Evolutionary conservation across 306 rosid species (phyloP).

Genomic region (Lagenaria siceraria): DNA sequence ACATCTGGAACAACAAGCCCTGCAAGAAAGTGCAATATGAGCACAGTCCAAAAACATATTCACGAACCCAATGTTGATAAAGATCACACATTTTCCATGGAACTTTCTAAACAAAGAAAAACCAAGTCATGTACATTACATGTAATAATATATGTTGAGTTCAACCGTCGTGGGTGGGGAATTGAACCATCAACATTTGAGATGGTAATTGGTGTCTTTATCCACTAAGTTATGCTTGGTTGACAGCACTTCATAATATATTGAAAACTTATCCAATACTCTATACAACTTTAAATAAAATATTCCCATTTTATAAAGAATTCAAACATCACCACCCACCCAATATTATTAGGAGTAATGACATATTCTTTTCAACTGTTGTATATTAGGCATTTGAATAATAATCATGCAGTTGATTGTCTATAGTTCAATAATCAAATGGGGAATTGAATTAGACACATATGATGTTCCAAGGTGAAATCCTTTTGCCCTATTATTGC

Average conservation of each 20-base stretch:
- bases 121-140: neutral
- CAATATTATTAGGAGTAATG: neutral
- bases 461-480: neutral
- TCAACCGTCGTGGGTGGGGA: neutral
- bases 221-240: neutral
- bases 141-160: neutral
- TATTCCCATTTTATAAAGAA: neutral
- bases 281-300: neutral
- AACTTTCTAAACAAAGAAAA: neutral
- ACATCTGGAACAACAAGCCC: constrained; percentile 98
- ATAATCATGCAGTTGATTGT: neutral
- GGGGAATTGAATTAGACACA: neutral
- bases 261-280: neutral
- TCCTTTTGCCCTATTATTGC: too few species aligned
- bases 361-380: neutral
- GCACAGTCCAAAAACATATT: neutral
- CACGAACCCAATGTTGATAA: neutral
- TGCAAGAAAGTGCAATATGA: constrained; percentile 13
- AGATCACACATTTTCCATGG: neutral
- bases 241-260: neutral
- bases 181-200: neutral
- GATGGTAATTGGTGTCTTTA: neutral
- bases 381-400: neutral
- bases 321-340: neutral
- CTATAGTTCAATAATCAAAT: neutral